Evolutionary conservation across 306 rosid species (phyloP).

Genomic region (Carpinus fangiana): DNA sequence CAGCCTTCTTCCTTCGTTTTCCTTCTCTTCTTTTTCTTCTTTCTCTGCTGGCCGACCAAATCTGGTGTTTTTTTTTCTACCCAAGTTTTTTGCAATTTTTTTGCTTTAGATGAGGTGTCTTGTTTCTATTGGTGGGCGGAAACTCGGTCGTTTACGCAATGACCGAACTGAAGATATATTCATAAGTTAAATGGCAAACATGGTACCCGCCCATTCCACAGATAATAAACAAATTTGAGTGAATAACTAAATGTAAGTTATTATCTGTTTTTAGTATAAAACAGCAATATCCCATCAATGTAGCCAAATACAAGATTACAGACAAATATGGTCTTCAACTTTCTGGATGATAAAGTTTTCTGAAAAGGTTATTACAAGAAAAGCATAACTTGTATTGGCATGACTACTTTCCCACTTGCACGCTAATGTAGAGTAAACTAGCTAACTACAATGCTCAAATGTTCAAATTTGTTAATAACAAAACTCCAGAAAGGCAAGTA

Average conservation of each 20-base stretch:
- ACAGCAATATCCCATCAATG: slow-evolving; percentile 27
- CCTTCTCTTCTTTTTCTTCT: no score
- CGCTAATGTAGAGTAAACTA: slow-evolving; percentile 40
- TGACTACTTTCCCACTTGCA: slow-evolving; percentile 32
- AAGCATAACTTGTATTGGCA: slow-evolving; percentile 29
- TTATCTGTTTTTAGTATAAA: background rate
- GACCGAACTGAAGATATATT: no score
- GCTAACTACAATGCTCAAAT: slow-evolving; percentile 37
- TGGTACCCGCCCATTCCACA: background rate
- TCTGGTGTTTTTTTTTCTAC: no score
- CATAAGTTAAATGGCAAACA: no score
- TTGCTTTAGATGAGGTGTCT: no score
- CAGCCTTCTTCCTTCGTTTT: no score
- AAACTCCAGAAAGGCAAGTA: slow-evolving; percentile 42
- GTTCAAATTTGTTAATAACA: slow-evolving; percentile 32
- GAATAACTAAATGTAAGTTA: background rate
- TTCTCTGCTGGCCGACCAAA: no score
- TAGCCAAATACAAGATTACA: slow-evolving; percentile 41
- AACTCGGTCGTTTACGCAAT: no score
- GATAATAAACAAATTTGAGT: background rate
- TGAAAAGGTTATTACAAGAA: slow-evolving; percentile 36
- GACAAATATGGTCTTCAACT: slow-evolving; percentile 30
- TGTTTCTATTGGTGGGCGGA: no score
- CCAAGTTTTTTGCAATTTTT: no score
- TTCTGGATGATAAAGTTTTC: slow-evolving; percentile 26